These are phyloP conservation scores for Globisporangium viniferum DNA, from an alignment of 352 stramenopile genomes.

Conservation along the genomic window DNA sequence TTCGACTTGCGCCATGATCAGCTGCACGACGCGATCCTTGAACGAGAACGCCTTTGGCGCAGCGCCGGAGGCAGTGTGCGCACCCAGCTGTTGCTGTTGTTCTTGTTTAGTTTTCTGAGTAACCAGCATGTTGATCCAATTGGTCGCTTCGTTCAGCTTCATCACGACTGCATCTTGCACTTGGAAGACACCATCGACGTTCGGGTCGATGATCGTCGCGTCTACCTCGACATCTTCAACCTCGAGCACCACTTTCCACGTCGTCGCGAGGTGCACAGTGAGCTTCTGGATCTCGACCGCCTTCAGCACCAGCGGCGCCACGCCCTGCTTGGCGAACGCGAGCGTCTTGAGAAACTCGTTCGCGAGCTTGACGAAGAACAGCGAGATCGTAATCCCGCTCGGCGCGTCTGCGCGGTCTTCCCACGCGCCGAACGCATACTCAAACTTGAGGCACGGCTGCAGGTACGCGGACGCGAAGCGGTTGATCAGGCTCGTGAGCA, in stretches of 20 bases:
- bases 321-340: conserved; percentile 51
- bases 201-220: conserved; percentile 42
- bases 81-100: conserved; percentile 24
- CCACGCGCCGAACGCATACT: conserved; percentile 51
- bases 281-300: conserved; percentile 40
- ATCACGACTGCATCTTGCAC: conserved; percentile 50
- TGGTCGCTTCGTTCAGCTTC: conserved; percentile 44
- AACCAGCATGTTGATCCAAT: conserved; percentile 34
- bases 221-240: conserved; percentile 46
- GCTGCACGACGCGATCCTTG: conserved; percentile 60
- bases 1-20: conserved; percentile 58
- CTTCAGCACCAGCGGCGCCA: conserved; percentile 42
- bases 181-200: conserved; percentile 35
- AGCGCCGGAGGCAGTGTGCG: conserved; percentile 3
- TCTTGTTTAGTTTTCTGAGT: conserved; percentile 31
- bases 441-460: conserved; percentile 45
- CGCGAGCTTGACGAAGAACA: conserved; percentile 55
- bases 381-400: conserved; percentile 44
- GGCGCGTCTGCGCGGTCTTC: conserved; percentile 27
- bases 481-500: conserved; percentile 54
- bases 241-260: conserved; percentile 53
- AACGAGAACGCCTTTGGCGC: conserved; percentile 40
- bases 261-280: conserved; percentile 43
- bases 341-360: conserved; percentile 51
- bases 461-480: conserved; percentile 49